phyloP scores from a whole-genome alignment of 768 basidiomycete species.

The Boletus bicolor region DNA sequence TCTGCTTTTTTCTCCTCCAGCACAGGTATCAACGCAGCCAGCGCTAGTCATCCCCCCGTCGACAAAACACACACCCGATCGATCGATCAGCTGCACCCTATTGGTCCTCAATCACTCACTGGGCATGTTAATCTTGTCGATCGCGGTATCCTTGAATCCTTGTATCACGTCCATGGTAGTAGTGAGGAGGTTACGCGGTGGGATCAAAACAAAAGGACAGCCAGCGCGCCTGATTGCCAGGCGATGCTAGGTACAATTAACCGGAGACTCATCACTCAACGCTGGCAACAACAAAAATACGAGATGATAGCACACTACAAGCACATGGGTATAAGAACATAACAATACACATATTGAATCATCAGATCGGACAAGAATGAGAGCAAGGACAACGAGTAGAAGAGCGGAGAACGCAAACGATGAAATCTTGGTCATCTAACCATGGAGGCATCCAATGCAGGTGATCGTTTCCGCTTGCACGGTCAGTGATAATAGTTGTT shows the following conservation, averaged over 20 bases:
- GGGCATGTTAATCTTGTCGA: conserved; percentile 31
- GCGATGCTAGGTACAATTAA: not conserved
- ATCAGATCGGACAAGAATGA: not conserved
- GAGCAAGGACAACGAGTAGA: not conserved
- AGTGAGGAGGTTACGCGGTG: not conserved
- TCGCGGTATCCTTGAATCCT: conserved; percentile 28
- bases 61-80: not conserved
- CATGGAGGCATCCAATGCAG: not conserved
- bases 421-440: not conserved
- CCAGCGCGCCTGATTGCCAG: not conserved
- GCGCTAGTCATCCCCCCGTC: conserved; percentile 33
- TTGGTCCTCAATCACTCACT: conserved; percentile 28
- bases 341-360: too few relatives aligned
- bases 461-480: not conserved
- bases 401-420: not conserved
- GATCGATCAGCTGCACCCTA: conserved; percentile 1
- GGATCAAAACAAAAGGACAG: not conserved
- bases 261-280: too few relatives aligned
- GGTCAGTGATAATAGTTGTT: conserved; percentile 13
- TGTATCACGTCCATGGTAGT: conserved; percentile 37
- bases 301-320: not conserved
- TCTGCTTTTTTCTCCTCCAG: conserved; percentile 44
- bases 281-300: not conserved
- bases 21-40: conserved; percentile 46
- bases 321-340: not conserved